phyloP scores from a whole-genome alignment of 352 stramenopile species.

The Blastocystis hominis region DNA sequence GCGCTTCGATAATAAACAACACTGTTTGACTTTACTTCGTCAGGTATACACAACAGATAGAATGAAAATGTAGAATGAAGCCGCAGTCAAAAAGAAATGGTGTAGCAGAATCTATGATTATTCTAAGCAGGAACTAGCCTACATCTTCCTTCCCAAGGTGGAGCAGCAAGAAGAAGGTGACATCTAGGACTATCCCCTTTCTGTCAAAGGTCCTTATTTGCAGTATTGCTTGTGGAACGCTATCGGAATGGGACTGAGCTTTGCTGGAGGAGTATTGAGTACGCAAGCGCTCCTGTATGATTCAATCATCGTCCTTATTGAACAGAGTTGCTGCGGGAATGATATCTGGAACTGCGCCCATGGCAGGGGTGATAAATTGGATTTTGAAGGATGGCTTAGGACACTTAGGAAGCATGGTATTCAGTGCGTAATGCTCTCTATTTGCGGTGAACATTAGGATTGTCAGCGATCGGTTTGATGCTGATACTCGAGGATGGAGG shows the following conservation, averaged over 20 bases:
- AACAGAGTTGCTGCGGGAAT: constrained; percentile 7
- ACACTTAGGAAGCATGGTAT: constrained; percentile 83
- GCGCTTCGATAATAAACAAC: too few relatives aligned
- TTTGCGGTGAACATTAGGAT: background rate
- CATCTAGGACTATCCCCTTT: background rate
- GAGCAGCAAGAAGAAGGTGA: background rate
- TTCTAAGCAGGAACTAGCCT: background rate
- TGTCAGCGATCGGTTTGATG: constrained; percentile 18
- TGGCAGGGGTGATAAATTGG: constrained; percentile 85
- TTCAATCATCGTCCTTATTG: background rate
- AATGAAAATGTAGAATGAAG: too few relatives aligned
- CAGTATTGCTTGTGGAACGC: background rate
- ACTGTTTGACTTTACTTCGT: too few relatives aligned
- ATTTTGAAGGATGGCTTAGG: constrained; percentile 87
- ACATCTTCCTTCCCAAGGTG: constrained; percentile 5
- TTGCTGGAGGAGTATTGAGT: background rate
- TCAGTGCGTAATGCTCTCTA: constrained; percentile 61
- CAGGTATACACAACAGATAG: too few relatives aligned
- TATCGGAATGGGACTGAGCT: background rate
- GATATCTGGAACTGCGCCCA: constrained; percentile 61
- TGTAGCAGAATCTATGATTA: too few relatives aligned
- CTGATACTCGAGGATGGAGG: constrained; percentile 67
- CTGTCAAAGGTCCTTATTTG: background rate
- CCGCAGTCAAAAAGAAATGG: too few relatives aligned
- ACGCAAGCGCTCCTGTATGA: background rate